Evolutionary conservation across 345 rosid genomes (phyloP).

Genomic region (Arabis alpina): DNA sequence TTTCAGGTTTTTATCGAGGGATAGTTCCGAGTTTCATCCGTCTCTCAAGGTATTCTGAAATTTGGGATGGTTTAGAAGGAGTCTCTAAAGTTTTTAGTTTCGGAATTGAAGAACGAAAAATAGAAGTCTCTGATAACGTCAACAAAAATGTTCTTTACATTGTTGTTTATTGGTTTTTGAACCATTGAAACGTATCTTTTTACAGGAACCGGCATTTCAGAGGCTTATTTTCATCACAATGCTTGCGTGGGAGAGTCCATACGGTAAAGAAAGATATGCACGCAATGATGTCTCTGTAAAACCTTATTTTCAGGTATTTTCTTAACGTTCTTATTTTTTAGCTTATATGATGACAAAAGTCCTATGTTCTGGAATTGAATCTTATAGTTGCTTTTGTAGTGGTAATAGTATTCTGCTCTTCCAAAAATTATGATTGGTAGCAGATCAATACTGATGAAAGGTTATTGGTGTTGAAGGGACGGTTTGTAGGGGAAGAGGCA

Average conservation of each 20-base stretch:
- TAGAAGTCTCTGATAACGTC: too few species aligned
- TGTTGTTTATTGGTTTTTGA: not conserved
- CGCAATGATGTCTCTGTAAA: constrained; percentile 42
- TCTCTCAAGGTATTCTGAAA: constrained; percentile 70
- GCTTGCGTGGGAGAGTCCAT: constrained; percentile 95
- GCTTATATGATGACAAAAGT: constrained; percentile 4
- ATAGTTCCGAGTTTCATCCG: constrained; percentile 78
- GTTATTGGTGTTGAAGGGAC: constrained; percentile 56
- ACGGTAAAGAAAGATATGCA: constrained; percentile 48
- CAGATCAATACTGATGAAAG: constrained; percentile 35
- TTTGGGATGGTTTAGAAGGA: not conserved
- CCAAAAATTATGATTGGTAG: not conserved
- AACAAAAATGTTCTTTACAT: not conserved
- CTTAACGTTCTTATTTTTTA: constrained; percentile 10
- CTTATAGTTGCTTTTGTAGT: constrained; percentile 22
- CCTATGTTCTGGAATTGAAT: not conserved
- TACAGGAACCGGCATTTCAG: constrained; percentile 91
- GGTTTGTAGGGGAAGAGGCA: constrained; percentile 76
- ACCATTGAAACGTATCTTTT: constrained; percentile 10
- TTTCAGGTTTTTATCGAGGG: constrained; percentile 89
- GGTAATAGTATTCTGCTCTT: constrained; percentile 13
- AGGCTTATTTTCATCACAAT: constrained; percentile 86
- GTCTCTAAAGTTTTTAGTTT: too few species aligned
- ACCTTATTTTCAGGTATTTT: constrained; percentile 67
- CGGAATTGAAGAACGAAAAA: too few species aligned